These are phyloP conservation scores for Cryphonectria japonica DNA, from an alignment of 2,329 filamentous ascomycete genomes.

Conservation along the genomic window DNA sequence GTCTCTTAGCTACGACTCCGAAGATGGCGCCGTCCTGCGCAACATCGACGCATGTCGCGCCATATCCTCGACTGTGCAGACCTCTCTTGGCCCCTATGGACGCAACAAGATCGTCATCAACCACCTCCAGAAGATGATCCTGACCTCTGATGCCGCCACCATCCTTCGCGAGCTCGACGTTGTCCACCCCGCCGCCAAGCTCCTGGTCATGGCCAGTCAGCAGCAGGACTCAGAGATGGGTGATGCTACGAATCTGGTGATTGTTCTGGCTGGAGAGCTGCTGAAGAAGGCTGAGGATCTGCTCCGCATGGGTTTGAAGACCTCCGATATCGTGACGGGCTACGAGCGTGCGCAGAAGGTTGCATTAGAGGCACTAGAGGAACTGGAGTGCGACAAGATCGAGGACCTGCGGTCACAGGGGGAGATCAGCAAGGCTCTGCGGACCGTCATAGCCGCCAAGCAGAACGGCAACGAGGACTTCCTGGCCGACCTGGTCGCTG, in stretches of 20 bases:
- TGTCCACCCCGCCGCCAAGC: conserved; percentile 95
- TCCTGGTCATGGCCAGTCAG: conserved; percentile 97
- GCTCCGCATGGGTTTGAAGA: conserved; percentile 94
- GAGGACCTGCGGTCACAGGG: conserved; percentile 77
- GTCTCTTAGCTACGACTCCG: conserved; percentile 82
- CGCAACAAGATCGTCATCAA: conserved; percentile 99
- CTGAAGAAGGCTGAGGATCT: conserved; percentile 97
- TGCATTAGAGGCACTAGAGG: conserved; percentile 82
- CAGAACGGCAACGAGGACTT: conserved; percentile 92
- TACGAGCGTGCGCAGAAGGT: conserved; percentile 95
- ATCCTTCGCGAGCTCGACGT: conserved; percentile 98
- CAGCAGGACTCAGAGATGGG: conserved; percentile 99
- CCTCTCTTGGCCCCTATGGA: conserved; percentile 93
- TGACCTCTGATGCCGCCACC: conserved; percentile 96
- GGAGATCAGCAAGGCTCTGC: conserved; percentile 92
- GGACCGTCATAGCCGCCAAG: conserved; percentile 95
- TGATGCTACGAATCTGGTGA: conserved; percentile 96
- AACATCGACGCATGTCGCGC: conserved; percentile 98
- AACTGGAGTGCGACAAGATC: conserved; percentile 89
- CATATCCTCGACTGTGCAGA: conserved; percentile 95
- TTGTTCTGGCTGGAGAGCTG: conserved; percentile 91
- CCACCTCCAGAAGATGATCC: conserved; percentile 98
- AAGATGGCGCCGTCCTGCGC: conserved; percentile 97
- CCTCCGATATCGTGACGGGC: conserved; percentile 93
- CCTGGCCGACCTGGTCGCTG: conserved; percentile 83